Evolutionary conservation across 2,329 filamentous ascomycete genomes (phyloP).

Genomic region (Zasmidium angulare): DNA sequence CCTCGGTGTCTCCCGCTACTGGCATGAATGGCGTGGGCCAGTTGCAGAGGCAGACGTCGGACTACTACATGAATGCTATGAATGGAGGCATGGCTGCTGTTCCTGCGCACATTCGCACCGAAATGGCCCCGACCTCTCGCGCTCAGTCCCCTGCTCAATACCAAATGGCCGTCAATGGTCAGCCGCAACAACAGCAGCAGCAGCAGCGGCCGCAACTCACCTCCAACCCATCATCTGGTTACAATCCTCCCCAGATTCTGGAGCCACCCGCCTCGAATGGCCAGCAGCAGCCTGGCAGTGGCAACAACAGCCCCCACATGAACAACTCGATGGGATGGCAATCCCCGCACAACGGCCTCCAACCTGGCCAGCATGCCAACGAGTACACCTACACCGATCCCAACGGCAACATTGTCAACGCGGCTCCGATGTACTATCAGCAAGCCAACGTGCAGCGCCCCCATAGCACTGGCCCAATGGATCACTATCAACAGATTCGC

Average conservation of each 20-base stretch:
- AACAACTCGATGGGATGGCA: slow-evolving; percentile 68
- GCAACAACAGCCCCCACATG: slow-evolving; percentile 85
- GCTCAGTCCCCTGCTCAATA: slow-evolving; percentile 62
- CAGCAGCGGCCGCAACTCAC: slow-evolving; percentile 63
- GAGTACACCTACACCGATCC: slow-evolving; percentile 83
- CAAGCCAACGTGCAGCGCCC: slow-evolving; percentile 67
- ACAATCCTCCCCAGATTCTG: slow-evolving; percentile 79
- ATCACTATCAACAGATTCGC: slow-evolving; percentile 63
- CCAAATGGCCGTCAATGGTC: slow-evolving; percentile 55
- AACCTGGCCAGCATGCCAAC: slow-evolving; percentile 68
- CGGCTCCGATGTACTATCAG: slow-evolving; percentile 76
- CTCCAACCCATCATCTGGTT: slow-evolving; percentile 71
- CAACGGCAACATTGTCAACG: slow-evolving; percentile 44
- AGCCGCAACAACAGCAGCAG: slow-evolving; percentile 31
- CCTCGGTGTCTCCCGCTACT: slow-evolving; percentile 76
- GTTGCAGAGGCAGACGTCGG: slow-evolving; percentile 66
- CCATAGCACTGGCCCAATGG: slow-evolving; percentile 65
- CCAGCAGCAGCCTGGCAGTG: slow-evolving; percentile 70
- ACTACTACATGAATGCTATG: slow-evolving; percentile 78
- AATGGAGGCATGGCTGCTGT: slow-evolving; percentile 54
- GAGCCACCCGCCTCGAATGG: slow-evolving; percentile 79
- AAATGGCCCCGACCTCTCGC: slow-evolving; percentile 69
- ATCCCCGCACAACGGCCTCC: slow-evolving; percentile 74
- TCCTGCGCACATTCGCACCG: slow-evolving; percentile 76
- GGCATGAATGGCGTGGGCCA: slow-evolving; percentile 69